These are phyloP conservation scores for Fraxinus greggii DNA, from an alignment of 305 asterid species.

Conservation along the genomic window DNA sequence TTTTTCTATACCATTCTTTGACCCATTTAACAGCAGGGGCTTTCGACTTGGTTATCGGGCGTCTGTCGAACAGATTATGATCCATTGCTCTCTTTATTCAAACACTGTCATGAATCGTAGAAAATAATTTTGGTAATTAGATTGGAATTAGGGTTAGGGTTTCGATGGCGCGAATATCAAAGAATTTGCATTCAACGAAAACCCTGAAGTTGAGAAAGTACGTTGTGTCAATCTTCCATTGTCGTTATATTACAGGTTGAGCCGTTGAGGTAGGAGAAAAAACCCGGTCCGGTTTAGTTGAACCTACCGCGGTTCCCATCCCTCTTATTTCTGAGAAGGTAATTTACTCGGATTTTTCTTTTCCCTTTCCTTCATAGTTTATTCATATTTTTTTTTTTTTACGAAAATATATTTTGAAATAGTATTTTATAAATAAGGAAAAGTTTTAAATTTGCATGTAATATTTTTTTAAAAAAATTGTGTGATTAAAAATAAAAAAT, in stretches of 20 bases:
- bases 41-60: constrained; percentile 62
- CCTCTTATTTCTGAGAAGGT: neutral
- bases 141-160: neutral
- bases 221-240: neutral
- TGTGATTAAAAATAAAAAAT: too few relatives aligned
- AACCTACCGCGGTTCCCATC: neutral
- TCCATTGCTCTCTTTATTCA: constrained; percentile 45
- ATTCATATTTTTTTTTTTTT: too few relatives aligned
- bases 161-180: neutral
- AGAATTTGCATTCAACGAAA: neutral
- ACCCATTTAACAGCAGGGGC: constrained; percentile 74
- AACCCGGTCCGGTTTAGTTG: neutral
- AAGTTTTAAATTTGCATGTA: too few relatives aligned
- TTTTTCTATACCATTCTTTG: constrained; percentile 64
- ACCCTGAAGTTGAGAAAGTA: neutral
- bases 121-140: neutral
- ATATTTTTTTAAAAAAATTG: too few relatives aligned
- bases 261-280: neutral
- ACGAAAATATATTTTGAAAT: too few relatives aligned
- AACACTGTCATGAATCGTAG: neutral
- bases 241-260: neutral
- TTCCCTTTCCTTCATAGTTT: too few relatives aligned
- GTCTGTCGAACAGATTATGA: constrained; percentile 62
- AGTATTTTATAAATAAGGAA: too few relatives aligned
- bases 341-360: neutral